Base-by-base conservation (phyloP, 768 basidiomycete species). In the Suillus hirtellus region DNA sequence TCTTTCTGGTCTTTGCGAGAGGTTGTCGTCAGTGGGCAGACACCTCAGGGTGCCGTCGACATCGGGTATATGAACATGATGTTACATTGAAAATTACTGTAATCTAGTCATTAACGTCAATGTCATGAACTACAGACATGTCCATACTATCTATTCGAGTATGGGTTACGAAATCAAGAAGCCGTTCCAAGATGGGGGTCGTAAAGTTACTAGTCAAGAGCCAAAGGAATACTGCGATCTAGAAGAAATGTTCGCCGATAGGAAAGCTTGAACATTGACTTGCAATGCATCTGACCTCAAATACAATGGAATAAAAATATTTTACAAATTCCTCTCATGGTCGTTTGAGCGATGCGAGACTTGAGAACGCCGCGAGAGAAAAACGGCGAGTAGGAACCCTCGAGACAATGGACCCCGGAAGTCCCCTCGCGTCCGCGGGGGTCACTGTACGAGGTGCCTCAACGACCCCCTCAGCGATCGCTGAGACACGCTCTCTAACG, bases 331-430 rank as follows among this genome's bases (percentile, higher is more conserved):
- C 8, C 17, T 6, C 11, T 42, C 40, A 27, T 27, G 56, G 56
- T 58, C 40, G 27, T 42, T 43, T 58, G 15, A 58, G 21, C 10
- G 56, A 27, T 27, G 38, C 56, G 24, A 58, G 38, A 58, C 37
- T 71, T 37, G 72, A 76, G 61, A 73, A 72, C 2, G 75, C 69
- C 12, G 69, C 75, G 31, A 75, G 63, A 43, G 75, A 76, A 63
- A 75, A 65, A 60, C 73, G 73, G 43, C 70, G 72, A 4, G 73
- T 66, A 21, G 73, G 27, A 49, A 60, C 70, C 44, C 40, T 58
- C 17, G 40, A 17, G 40, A 58, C 40, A 58, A 40, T 10, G 55
- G 38, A 42, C 21, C 21, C 73, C 66, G 37, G 52, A 69, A 58
- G 61, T 58, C 27, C 66, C 46, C 38, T 65, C 65, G 47, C 58